phyloP scores from a whole-genome alignment of 176 grass and related monocot species.

The Oryza longistaminata region DNA sequence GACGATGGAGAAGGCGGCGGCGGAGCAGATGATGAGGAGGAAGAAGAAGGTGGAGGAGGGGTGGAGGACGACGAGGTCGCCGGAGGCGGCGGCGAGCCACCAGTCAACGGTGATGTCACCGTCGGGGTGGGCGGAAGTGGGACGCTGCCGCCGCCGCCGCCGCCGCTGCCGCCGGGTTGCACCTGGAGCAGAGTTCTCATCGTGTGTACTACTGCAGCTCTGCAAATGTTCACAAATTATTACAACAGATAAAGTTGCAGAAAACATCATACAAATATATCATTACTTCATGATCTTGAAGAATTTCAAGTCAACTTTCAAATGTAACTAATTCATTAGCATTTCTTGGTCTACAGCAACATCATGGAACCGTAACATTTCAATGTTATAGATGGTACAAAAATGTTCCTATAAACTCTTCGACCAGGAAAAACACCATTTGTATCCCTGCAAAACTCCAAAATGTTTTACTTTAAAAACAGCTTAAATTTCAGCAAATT shows the following conservation, averaged over 20 bases:
- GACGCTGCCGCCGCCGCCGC: no score
- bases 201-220: neutral
- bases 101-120: neutral
- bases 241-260: no score
- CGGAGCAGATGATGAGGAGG: neutral
- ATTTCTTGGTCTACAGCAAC: neutral
- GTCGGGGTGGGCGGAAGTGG: neutral
- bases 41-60: conserved; percentile 16
- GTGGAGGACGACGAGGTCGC: neutral
- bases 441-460: no score
- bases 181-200: conserved; percentile 51
- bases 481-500: no score
- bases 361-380: neutral
- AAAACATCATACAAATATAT: neutral
- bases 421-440: no score
- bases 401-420: no score
- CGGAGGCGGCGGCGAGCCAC: conserved; percentile 26
- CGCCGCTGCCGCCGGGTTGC: neutral
- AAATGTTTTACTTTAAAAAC: no score
- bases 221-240: no score
- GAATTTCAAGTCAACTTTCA: neutral
- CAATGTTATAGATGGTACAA: no score
- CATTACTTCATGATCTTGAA: no score
- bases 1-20: conserved; percentile 9
- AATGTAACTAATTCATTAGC: no score